Percentiles rank a stretch among this genome's conserved stretches.
These are phyloP conservation scores for Fusarium zealandicum DNA, from an alignment of 2,329 filamentous ascomycete genomes.

Conservation along the genomic window DNA sequence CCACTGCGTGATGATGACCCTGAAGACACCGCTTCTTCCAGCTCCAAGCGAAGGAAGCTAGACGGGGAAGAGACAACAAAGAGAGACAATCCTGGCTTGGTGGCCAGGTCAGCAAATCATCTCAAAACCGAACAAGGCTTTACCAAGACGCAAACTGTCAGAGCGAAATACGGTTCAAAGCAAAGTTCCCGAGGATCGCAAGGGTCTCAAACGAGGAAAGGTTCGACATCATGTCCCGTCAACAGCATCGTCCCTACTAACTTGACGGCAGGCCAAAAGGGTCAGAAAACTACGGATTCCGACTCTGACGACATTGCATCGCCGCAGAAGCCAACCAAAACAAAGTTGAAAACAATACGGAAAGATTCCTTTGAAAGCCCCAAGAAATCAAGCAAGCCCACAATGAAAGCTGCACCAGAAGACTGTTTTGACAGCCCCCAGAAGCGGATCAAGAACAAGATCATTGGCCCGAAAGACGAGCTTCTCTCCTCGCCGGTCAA, in stretches of 20 bases:
- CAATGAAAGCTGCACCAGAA: conserved; percentile 9
- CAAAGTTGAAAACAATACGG: conserved; percentile 14
- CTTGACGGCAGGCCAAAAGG: conserved; percentile 4
- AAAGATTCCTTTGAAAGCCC: conserved; percentile 29
- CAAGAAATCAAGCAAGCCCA: conserved; percentile 3
- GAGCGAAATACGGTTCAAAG: conserved; percentile 40
- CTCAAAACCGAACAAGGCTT: conserved; percentile 39
- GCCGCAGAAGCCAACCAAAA: conserved; percentile 10
- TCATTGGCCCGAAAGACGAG: conserved; percentile 9
- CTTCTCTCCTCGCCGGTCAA: conserved; percentile 26
- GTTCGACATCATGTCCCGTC: conserved; percentile 2
- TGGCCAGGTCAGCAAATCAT: conserved; percentile 33
- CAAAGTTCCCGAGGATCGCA: conserved; percentile 34
- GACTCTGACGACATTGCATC: not conserved
- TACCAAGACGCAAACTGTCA: conserved; percentile 23
- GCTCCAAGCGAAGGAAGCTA: conserved; percentile 29
- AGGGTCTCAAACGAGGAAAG: conserved; percentile 31
- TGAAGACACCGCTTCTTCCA: conserved; percentile 5
- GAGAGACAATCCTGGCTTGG: not conserved
- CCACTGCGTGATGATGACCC: not conserved
- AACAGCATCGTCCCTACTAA: conserved; percentile 1
- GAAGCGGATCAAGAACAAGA: conserved; percentile 10
- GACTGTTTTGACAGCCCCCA: conserved; percentile 22
- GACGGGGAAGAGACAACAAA: not conserved
- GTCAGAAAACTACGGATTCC: not conserved